Evolutionary conservation across 495 filamentous ascomycete genomes (phyloP).

Genomic region (Penicillium malachiteum): DNA sequence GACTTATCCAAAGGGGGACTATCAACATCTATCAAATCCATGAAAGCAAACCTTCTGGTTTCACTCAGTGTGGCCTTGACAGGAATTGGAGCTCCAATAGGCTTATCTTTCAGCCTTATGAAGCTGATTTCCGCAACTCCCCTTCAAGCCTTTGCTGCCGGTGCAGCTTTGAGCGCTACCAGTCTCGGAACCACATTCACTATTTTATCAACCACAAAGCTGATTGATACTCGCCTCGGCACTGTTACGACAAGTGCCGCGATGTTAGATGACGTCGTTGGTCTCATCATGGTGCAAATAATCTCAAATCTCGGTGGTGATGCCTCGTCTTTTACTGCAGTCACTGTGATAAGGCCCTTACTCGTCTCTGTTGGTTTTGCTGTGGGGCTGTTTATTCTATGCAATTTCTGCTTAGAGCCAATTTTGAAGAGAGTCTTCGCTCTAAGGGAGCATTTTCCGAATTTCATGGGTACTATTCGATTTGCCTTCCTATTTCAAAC

Average conservation of each 20-base stretch:
- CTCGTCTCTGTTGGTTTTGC: conserved; percentile 58
- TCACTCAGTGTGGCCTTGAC: conserved; percentile 61
- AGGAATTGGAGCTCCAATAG: conserved; percentile 65
- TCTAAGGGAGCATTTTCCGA: conserved; percentile 8
- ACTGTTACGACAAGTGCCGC: conserved; percentile 69
- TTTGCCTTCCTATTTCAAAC: conserved; percentile 44
- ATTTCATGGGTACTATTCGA: conserved; percentile 16
- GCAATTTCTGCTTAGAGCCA: conserved; percentile 44
- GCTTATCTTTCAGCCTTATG: conserved; percentile 61
- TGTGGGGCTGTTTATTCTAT: conserved; percentile 43
- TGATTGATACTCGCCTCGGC: conserved; percentile 62
- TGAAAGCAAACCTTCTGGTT: conserved; percentile 60
- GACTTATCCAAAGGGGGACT: conserved; percentile 47
- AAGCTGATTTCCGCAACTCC: conserved; percentile 39
- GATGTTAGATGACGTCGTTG: conserved; percentile 81
- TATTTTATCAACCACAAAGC: conserved; percentile 58
- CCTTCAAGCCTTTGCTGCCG: conserved; percentile 70
- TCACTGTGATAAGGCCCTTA: conserved; percentile 57
- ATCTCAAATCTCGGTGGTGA: conserved; percentile 49
- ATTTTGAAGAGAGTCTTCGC: conserved; percentile 17
- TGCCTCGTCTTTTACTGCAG: conserved; percentile 31
- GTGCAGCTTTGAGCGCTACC: conserved; percentile 74
- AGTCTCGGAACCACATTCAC: conserved; percentile 78
- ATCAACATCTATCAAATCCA: conserved; percentile 56
- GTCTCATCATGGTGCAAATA: conserved; percentile 75